These are phyloP conservation scores for Clonostachys sp. DNA, from an alignment of 2,329 filamentous ascomycete genomes.

Conservation along the genomic window DNA sequence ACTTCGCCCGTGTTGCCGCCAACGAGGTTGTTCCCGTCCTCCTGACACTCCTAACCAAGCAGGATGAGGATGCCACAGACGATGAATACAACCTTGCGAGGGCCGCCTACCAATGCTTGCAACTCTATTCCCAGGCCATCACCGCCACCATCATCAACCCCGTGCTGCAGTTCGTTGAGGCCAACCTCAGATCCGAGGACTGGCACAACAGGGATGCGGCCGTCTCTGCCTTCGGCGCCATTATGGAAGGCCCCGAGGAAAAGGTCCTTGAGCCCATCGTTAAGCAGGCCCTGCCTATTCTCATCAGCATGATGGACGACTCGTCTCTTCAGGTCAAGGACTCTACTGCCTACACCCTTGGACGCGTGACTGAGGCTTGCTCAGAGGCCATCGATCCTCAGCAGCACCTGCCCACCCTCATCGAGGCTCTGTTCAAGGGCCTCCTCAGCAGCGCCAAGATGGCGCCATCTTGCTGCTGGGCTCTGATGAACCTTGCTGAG, in stretches of 20 bases:
- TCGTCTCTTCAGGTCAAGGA: conserved; percentile 86
- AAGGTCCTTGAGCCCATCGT: conserved; percentile 89
- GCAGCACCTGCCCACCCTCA: conserved; percentile 77
- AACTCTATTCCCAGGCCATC: conserved; percentile 92
- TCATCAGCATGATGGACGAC: conserved; percentile 92
- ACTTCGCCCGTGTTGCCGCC: conserved; percentile 90
- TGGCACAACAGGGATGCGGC: conserved; percentile 95
- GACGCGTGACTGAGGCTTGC: conserved; percentile 91
- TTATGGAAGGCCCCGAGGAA: conserved; percentile 97
- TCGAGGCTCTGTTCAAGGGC: conserved; percentile 84
- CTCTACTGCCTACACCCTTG: conserved; percentile 91
- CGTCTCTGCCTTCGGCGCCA: conserved; percentile 94
- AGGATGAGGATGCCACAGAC: conserved; percentile 94
- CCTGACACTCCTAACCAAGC: conserved; percentile 83
- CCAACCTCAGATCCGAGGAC: conserved; percentile 82
- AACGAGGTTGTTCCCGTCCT: conserved; percentile 93
- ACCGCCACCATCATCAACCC: conserved; percentile 78
- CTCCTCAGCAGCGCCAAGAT: conserved; percentile 92
- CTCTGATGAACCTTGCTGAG: conserved; percentile 95
- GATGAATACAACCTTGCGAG: conserved; percentile 97
- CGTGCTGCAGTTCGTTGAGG: conserved; percentile 87
- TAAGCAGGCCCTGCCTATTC: conserved; percentile 87
- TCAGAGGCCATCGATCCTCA: conserved; percentile 85
- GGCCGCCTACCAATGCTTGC: conserved; percentile 92
- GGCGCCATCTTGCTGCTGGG: conserved; percentile 98